Conservation (phyloP, 2,329 filamentous ascomycete genomes). For the Phialophora tarda region DNA sequence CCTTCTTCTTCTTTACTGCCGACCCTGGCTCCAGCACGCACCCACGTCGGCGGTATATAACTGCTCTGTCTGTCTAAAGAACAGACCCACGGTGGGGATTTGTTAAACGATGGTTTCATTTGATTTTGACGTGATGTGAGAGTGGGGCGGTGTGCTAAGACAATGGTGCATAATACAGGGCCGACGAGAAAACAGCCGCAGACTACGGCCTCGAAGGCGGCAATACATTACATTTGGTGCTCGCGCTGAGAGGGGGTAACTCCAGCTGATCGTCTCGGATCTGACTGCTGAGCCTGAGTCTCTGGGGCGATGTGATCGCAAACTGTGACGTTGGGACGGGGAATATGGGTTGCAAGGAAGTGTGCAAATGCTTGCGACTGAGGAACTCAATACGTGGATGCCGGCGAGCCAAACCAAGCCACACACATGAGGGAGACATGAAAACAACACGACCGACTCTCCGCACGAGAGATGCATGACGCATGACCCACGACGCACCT, state of each 20-base stretch:
- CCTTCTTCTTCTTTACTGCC: not conserved
- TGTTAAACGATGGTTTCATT: no score
- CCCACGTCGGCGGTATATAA: not conserved
- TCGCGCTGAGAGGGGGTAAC: slow-evolving; percentile 83
- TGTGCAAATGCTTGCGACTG: not conserved
- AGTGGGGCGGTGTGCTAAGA: not conserved
- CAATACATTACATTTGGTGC: slow-evolving; percentile 90
- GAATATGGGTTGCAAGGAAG: no score
- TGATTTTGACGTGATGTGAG: no score
- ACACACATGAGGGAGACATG: not conserved
- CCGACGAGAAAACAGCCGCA: slow-evolving; percentile 88
- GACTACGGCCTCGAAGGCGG: slow-evolving; percentile 93
- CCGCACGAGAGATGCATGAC: not conserved
- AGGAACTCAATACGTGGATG: not conserved
- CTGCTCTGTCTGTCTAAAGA: not conserved
- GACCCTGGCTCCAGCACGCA: not conserved
- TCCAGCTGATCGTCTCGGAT: not conserved
- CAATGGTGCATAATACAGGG: slow-evolving; percentile 61
- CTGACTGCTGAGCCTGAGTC: not conserved
- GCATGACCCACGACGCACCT: not conserved
- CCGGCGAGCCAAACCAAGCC: not conserved
- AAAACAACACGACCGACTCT: not conserved
- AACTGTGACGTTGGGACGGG: not conserved
- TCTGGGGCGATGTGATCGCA: not conserved
- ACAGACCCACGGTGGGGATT: no score